Evolutionary conservation across 2,329 filamentous ascomycete species (phyloP).

Genomic region (Paracamarosporium sp.): DNA sequence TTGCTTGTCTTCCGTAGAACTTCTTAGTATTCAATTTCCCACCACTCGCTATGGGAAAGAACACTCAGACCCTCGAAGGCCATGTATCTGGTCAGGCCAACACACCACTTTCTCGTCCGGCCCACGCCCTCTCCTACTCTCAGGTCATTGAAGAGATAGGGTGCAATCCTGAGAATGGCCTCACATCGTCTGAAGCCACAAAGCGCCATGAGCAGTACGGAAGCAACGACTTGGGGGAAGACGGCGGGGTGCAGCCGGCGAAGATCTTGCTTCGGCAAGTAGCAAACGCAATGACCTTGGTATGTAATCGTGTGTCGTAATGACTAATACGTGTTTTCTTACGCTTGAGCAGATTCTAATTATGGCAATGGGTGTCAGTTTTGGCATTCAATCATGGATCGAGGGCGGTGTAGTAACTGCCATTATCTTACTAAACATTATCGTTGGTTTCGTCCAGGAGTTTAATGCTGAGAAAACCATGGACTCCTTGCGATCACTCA

Average conservation of each 20-base stretch:
- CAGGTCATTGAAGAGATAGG: conserved; percentile 63
- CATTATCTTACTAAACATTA: conserved; percentile 54
- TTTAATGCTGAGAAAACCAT: conserved; percentile 58
- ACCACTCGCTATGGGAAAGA: conserved; percentile 45
- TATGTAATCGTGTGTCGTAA: conserved; percentile 33
- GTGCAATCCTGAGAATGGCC: conserved; percentile 68
- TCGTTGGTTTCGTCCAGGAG: conserved; percentile 55
- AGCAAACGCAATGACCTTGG: conserved; percentile 79
- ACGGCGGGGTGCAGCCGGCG: conserved; percentile 70
- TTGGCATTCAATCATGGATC: conserved; percentile 55
- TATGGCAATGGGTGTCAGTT: conserved; percentile 57
- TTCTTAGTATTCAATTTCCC: conserved; percentile 27
- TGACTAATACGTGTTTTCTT: neutral
- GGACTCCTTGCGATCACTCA: conserved; percentile 55
- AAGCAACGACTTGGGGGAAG: conserved; percentile 74
- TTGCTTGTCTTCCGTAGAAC: conserved; percentile 35
- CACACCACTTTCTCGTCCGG: conserved; percentile 65
- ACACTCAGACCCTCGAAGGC: conserved; percentile 40
- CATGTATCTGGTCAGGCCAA: conserved; percentile 56
- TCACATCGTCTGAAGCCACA: conserved; percentile 65
- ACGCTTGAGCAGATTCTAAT: conserved; percentile 44
- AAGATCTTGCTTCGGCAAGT: conserved; percentile 77
- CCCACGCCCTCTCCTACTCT: conserved; percentile 64
- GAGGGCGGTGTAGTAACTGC: conserved; percentile 56
- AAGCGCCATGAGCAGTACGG: conserved; percentile 67